Conservation (phyloP, 169 alveolate species). For the Eimeria falciformis region DNA sequence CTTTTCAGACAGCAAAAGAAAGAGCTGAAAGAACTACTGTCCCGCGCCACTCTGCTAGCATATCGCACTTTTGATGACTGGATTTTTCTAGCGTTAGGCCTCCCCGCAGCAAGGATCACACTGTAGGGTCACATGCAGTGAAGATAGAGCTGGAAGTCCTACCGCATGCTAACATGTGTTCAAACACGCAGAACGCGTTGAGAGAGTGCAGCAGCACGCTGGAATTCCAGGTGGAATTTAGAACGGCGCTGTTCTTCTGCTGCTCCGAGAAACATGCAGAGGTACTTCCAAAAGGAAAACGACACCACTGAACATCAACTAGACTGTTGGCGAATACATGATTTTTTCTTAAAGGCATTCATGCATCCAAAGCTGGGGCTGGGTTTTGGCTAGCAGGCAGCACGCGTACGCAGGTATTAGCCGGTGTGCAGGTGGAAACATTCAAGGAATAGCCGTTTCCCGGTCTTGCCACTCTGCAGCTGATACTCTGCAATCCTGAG, state of each 20-base stretch:
- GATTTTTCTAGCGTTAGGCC: no score
- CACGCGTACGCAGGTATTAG: no score
- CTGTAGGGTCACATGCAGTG: no score
- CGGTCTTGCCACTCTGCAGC: constrained; percentile 28
- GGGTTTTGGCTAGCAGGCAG: no score
- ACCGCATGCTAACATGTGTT: not conserved
- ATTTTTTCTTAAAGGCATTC: not conserved
- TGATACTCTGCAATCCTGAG: constrained; percentile 31
- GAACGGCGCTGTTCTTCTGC: constrained; percentile 28
- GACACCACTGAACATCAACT: no score
- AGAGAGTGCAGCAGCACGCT: constrained; percentile 8
- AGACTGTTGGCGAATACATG: no score
- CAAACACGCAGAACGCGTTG: constrained; percentile 48
- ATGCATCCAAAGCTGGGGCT: not conserved
- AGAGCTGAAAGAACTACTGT: no score
- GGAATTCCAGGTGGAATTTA: constrained; percentile 32
- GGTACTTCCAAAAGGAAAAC: not conserved
- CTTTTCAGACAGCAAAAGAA: no score
- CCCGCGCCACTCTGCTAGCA: no score
- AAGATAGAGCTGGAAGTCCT: no score
- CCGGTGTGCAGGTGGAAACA: not conserved
- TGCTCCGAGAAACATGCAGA: constrained; percentile 45
- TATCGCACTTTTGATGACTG: no score
- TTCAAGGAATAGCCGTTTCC: not conserved
- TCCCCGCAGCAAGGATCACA: no score